Percentiles rank a stretch among this genome's conserved stretches.
Evolutionary conservation across 1,284 basidiomycete species (phyloP).

Genomic region (Exobasidium rhododendri): DNA sequence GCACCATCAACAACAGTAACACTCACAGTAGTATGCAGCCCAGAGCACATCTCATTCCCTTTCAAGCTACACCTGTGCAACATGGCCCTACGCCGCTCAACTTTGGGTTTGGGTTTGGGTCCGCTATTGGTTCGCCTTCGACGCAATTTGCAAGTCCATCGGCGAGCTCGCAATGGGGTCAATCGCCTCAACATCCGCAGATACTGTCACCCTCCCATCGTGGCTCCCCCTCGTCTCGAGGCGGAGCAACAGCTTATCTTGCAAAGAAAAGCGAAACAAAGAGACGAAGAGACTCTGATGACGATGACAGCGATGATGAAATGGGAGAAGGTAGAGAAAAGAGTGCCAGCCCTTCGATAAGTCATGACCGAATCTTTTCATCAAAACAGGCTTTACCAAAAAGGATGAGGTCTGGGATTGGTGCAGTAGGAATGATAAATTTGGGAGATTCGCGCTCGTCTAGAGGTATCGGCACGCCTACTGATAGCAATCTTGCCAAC

Average conservation of each 20-base stretch:
- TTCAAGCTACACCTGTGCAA: conserved; percentile 33
- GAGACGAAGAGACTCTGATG: conserved; percentile 29
- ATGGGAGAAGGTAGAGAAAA: conserved; percentile 16
- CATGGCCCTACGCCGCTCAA: conserved; percentile 37
- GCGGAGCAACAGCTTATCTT: conserved; percentile 14
- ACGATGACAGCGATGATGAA: conserved; percentile 30
- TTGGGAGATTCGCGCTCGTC: background rate
- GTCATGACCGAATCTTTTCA: conserved; percentile 3
- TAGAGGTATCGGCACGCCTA: background rate
- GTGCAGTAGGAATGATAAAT: conserved; percentile 23
- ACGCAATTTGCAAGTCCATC: conserved; percentile 11
- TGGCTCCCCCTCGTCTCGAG: conserved; percentile 11
- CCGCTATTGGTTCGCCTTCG: background rate
- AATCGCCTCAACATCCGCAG: background rate
- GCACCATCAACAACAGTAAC: background rate
- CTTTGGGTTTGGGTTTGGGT: conserved; percentile 42
- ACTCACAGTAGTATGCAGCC: too few species aligned
- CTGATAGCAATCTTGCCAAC: background rate
- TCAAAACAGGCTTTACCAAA: conserved; percentile 24
- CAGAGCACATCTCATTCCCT: conserved; percentile 36
- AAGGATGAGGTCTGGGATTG: conserved; percentile 34
- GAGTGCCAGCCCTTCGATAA: conserved; percentile 4
- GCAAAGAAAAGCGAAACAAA: conserved; percentile 28
- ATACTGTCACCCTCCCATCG: conserved; percentile 17
- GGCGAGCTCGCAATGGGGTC: conserved; percentile 16